phyloP scores from a whole-genome alignment of 768 basidiomycete genomes.

The Rhodocollybia butyracea region DNA sequence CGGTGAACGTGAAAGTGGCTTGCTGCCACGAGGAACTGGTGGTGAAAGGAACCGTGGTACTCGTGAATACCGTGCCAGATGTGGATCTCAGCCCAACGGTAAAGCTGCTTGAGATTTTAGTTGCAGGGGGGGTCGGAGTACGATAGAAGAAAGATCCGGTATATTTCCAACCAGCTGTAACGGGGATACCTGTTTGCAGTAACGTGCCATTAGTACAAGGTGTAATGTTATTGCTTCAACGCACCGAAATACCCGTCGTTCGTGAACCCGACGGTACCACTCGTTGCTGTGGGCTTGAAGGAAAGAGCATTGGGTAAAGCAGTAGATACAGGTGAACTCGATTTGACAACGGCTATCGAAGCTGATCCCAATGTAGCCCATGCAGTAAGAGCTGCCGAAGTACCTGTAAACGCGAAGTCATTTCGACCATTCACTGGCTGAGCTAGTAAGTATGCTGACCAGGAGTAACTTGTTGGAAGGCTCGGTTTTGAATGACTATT shows the following conservation, averaged over 20 bases:
- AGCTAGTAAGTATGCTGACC: slow-evolving; percentile 25
- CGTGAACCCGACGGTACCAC: slow-evolving; percentile 47
- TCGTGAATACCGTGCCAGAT: background rate
- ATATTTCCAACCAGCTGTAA: slow-evolving; percentile 50
- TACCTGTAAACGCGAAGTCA: slow-evolving; percentile 28
- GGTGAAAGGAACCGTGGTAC: slow-evolving; percentile 1
- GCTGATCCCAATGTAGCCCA: slow-evolving; percentile 50
- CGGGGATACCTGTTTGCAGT: slow-evolving; percentile 44
- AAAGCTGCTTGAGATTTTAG: background rate
- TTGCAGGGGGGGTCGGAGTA: slow-evolving; percentile 38
- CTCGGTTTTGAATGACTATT: slow-evolving; percentile 63
- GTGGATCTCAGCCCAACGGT: background rate
- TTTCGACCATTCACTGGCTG: background rate
- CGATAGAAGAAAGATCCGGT: slow-evolving; percentile 59
- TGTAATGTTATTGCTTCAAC: background rate
- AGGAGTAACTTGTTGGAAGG: slow-evolving; percentile 62
- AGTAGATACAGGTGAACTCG: slow-evolving; percentile 47
- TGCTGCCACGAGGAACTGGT: slow-evolving; percentile 1
- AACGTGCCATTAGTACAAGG: background rate
- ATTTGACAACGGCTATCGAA: slow-evolving; percentile 46
- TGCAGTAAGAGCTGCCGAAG: slow-evolving; percentile 42
- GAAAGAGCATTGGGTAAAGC: slow-evolving; percentile 66
- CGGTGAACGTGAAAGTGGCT: slow-evolving; percentile 12
- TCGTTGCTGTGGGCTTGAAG: slow-evolving; percentile 35
- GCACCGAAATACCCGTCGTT: slow-evolving; percentile 59